Evolutionary conservation across 202 grass and related monocot species (phyloP).

Genomic region (Setaria italica): DNA sequence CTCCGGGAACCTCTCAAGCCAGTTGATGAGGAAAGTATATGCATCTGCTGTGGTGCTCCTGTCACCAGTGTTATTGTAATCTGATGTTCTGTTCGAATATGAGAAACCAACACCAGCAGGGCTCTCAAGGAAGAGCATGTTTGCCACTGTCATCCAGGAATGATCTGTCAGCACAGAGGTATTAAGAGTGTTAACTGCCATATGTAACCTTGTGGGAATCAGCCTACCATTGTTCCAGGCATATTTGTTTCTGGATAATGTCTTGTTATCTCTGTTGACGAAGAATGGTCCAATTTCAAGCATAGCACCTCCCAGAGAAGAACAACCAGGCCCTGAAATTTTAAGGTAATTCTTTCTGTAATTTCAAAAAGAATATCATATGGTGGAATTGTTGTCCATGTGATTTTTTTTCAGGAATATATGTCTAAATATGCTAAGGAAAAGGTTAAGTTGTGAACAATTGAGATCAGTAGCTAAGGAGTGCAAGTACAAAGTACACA

Average conservation of each 20-base stretch:
- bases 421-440: background rate
- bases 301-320: conserved; percentile 63
- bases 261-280: conserved; percentile 55
- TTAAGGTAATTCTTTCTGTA: conserved; percentile 26
- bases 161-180: conserved; percentile 29
- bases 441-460: conserved; percentile 3
- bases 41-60: conserved; percentile 50
- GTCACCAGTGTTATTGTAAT: conserved; percentile 53
- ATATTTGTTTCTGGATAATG: conserved; percentile 55
- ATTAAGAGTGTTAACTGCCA: conserved; percentile 17
- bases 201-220: background rate
- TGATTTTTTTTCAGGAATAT: background rate
- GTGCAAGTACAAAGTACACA: background rate
- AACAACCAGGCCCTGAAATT: conserved; percentile 60
- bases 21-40: conserved; percentile 62
- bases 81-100: conserved; percentile 59
- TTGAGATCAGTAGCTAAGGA: background rate
- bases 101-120: conserved; percentile 63
- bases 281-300: conserved; percentile 65
- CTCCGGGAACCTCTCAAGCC: conserved; percentile 59
- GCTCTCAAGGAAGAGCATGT: conserved; percentile 68
- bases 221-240: conserved; percentile 66
- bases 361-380: background rate
- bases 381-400: background rate
- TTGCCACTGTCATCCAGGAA: conserved; percentile 53